These are phyloP conservation scores for Myxozyma vanderwaltii DNA, from an alignment of 805 yeast species.

Conservation along the genomic window DNA sequence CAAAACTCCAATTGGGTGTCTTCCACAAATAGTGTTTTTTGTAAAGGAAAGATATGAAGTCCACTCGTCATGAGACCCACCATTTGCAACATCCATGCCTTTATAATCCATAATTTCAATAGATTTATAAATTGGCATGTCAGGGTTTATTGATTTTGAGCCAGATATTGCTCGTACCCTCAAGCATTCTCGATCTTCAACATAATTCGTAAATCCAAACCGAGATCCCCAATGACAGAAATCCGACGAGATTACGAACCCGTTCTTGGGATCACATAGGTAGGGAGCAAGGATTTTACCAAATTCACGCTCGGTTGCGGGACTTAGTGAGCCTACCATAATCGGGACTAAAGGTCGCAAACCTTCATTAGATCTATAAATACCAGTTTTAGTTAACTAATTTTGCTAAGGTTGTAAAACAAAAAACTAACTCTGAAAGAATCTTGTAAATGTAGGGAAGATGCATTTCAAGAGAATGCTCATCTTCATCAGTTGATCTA, in stretches of 20 bases:
- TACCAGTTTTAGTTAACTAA: background rate
- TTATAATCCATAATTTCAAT: constrained; percentile 71
- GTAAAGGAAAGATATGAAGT: constrained; percentile 65
- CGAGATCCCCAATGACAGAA: constrained; percentile 87
- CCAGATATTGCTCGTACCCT: constrained; percentile 4
- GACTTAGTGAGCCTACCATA: constrained; percentile 66
- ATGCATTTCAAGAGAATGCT: constrained; percentile 95
- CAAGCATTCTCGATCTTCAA: constrained; percentile 29
- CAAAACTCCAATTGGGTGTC: constrained; percentile 72
- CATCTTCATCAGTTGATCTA: constrained; percentile 67
- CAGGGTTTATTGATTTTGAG: constrained; percentile 25
- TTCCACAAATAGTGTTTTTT: constrained; percentile 92
- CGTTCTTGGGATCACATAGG: constrained; percentile 55
- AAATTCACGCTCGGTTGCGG: constrained; percentile 48
- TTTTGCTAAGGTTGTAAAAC: background rate
- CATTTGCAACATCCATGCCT: constrained; percentile 65
- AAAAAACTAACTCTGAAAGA: constrained; percentile 40
- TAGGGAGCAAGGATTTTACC: constrained; percentile 56
- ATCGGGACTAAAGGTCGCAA: constrained; percentile 66
- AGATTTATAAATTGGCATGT: constrained; percentile 62
- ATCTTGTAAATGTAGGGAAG: constrained; percentile 67
- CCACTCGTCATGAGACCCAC: constrained; percentile 64
- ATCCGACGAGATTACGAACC: constrained; percentile 83
- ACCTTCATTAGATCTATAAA: constrained; percentile 13
- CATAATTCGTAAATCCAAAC: constrained; percentile 49